These are phyloP conservation scores for Raddia distichophylla DNA, from an alignment of 176 grass and related monocot genomes.

Conservation along the genomic window DNA sequence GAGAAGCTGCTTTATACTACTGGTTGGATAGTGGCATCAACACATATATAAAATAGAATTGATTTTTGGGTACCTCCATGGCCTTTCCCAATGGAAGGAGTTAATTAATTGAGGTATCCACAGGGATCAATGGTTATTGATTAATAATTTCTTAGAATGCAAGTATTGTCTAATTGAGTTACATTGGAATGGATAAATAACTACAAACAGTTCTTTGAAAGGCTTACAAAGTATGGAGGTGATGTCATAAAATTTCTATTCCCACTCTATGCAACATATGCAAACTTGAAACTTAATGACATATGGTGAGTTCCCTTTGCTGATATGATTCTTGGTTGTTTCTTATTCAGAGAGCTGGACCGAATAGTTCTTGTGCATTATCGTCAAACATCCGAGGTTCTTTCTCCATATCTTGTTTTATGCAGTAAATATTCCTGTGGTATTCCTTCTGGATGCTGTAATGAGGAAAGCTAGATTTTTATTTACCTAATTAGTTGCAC, in stretches of 20 bases:
- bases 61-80: background rate
- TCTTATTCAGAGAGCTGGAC: slow-evolving; percentile 82
- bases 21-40: slow-evolving; percentile 19
- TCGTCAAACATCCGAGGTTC: slow-evolving; percentile 84
- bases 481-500: background rate
- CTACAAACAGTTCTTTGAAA: slow-evolving; percentile 20
- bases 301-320: slow-evolving; percentile 6
- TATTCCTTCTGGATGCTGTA: background rate
- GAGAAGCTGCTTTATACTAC: slow-evolving; percentile 30
- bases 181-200: slow-evolving; percentile 21
- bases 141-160: background rate
- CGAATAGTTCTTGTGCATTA: slow-evolving; percentile 98
- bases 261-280: slow-evolving; percentile 21
- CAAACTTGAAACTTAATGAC: slow-evolving; percentile 21
- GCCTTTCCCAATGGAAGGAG: background rate
- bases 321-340: slow-evolving; percentile 56
- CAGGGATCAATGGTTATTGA: background rate
- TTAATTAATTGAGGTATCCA: slow-evolving; percentile 32
- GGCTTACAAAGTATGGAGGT: slow-evolving; percentile 1
- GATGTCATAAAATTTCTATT: slow-evolving; percentile 28
- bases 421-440: slow-evolving; percentile 24
- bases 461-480: slow-evolving; percentile 7
- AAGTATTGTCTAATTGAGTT: background rate
- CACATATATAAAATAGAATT: slow-evolving; percentile 20
- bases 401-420: slow-evolving; percentile 25